These are phyloP conservation scores for Calonectria ilicicola DNA, from an alignment of 2,329 filamentous ascomycete species.

Conservation along the genomic window DNA sequence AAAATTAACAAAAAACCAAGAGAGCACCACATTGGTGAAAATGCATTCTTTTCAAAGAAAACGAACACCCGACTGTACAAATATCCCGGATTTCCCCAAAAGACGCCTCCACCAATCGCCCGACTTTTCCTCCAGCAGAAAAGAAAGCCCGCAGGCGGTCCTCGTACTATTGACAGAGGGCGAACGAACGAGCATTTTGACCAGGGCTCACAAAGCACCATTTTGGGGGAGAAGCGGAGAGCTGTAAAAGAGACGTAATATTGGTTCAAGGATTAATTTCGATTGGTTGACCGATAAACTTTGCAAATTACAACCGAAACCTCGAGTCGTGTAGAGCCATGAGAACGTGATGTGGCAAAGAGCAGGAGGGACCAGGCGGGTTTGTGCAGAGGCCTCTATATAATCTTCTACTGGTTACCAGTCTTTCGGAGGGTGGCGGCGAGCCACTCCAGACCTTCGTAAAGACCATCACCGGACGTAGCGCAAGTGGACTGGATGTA, in stretches of 20 bases:
- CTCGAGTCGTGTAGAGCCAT: conserved; percentile 57
- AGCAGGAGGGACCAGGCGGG: conserved; percentile 50
- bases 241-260: conserved; percentile 46
- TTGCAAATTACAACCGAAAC: conserved; percentile 71
- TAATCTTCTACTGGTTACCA: conserved; percentile 68
- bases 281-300: conserved; percentile 66
- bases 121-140: conserved; percentile 45
- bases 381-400: conserved; percentile 49
- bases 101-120: conserved; percentile 47
- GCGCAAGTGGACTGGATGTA: conserved; percentile 99
- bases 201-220: conserved; percentile 47
- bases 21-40: conserved; percentile 34
- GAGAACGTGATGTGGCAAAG: conserved; percentile 55
- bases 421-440: conserved; percentile 85
- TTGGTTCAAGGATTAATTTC: conserved; percentile 61
- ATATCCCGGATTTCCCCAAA: conserved; percentile 44
- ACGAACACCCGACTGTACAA: conserved; percentile 44
- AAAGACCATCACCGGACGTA: conserved; percentile 98
- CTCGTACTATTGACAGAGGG: conserved; percentile 39
- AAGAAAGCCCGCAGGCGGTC: conserved; percentile 43
- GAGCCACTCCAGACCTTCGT: conserved; percentile 97
- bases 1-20: conserved; percentile 16
- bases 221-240: conserved; percentile 40
- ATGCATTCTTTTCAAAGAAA: conserved; percentile 47
- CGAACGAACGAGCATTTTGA: conserved; percentile 36